Evolutionary conservation across 768 basidiomycete species (phyloP).

Genomic region (Suillus sp.): DNA sequence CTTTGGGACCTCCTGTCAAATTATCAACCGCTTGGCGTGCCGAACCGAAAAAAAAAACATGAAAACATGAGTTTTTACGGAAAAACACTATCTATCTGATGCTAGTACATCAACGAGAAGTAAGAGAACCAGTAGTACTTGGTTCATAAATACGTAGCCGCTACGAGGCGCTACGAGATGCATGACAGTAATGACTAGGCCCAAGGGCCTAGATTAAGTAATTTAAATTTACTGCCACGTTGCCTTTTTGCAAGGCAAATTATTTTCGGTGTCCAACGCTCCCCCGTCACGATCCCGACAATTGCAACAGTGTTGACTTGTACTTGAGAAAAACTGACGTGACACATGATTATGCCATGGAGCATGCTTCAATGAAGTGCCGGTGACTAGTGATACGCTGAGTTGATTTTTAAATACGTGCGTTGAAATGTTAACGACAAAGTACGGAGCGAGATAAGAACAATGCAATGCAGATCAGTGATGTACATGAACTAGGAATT

Average conservation of each 20-base stretch:
- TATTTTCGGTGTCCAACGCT: neutral
- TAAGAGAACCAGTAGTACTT: neutral
- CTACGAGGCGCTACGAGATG: no score
- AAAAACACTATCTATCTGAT: neutral
- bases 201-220: neutral
- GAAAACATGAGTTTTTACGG: slow-evolving; percentile 1
- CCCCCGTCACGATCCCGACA: no score
- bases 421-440: slow-evolving; percentile 4
- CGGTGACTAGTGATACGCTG: neutral
- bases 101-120: neutral
- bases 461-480: slow-evolving; percentile 8
- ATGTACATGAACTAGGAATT: slow-evolving; percentile 1
- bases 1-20: slow-evolving; percentile 13
- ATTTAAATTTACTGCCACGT: neutral
- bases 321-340: neutral
- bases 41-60: slow-evolving; percentile 8
- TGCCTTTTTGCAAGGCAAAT: neutral
- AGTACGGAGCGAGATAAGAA: neutral
- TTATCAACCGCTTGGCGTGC: neutral
- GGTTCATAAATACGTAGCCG: neutral
- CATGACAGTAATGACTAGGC: no score
- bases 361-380: neutral
- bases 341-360: neutral
- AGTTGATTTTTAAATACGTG: neutral
- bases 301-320: no score